A percentile compares a stretch with the other conserved stretches of the same genome.
Evolutionary conservation across 208 protist species (phyloP).

Genomic region (Wallacemonas sp.): DNA sequence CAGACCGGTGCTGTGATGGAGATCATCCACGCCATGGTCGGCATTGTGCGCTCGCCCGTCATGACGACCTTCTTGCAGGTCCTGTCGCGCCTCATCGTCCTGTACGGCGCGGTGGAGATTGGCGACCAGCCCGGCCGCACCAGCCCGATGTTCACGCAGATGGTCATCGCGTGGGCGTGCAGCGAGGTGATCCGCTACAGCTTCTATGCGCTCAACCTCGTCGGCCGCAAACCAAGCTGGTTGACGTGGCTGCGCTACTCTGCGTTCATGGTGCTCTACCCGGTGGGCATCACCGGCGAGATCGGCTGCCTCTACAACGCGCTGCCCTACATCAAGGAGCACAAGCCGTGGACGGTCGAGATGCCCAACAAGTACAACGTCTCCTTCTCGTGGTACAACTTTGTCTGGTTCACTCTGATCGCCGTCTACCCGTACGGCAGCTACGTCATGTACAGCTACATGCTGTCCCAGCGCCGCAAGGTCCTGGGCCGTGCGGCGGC

Average conservation of each 20-base stretch:
- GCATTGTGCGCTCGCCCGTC: conserved; percentile 79
- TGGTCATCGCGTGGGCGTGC: conserved; percentile 83
- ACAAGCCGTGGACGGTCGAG: conserved; percentile 69
- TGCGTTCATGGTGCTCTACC: conserved; percentile 90
- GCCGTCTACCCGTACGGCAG: conserved; percentile 77
- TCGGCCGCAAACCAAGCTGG: conserved; percentile 31
- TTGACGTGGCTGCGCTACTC: conserved; percentile 91
- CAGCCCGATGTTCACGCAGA: conserved; percentile 62
- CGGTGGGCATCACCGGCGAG: conserved; percentile 88
- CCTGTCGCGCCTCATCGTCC: conserved; percentile 78
- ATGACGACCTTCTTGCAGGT: conserved; percentile 88
- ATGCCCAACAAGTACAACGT: conserved; percentile 84
- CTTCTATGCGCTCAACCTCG: conserved; percentile 78
- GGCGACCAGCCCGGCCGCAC: conserved; percentile 44
- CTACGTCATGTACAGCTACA: conserved; percentile 91
- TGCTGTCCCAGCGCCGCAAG: conserved; percentile 87
- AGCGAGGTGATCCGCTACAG: conserved; percentile 91
- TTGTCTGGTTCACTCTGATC: conserved; percentile 68
- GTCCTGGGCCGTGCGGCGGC: conserved; percentile 31
- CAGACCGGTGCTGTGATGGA: conserved; percentile 86
- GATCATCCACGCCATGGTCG: conserved; percentile 76
- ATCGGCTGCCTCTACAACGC: conserved; percentile 80
- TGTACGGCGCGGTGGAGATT: conserved; percentile 79
- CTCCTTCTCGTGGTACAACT: conserved; percentile 79
- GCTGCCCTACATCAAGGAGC: conserved; percentile 58